Evolutionary conservation across 2,329 filamentous ascomycete genomes (phyloP), one percentile per base, ranked within the genome.

Genomic region (Diaporthe amygdali): DNA sequence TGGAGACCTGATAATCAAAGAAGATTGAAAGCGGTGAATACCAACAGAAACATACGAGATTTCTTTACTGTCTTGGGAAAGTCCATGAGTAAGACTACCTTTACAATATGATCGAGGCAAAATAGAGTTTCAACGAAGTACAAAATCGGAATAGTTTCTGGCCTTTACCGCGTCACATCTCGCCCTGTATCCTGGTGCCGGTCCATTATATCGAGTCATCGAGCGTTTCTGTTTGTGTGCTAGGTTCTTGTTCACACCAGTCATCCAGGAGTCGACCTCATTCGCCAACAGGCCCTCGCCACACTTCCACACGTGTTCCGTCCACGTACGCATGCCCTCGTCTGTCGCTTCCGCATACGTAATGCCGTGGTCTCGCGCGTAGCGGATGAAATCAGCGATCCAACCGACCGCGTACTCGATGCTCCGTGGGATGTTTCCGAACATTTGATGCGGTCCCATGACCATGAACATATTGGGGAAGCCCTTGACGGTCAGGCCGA

Each of bases 221-320:
- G 47, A 51, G 10, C 85, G 79, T 72, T 81, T 82, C 74, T 83
- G 80, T 78, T 87, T 87, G 46, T 81, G 78, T 20, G 79, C 77
- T 47, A 88, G 75, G 70, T 88, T 87, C 73, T 81, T 86, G 73
- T 88, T 88, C 2, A 88, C 84, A 0, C 86, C 87, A 2, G 86
- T 88, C 85, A 88, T 87, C 87, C 86, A 89, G 1, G 81, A 84
- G 72, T 88, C 86, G 0, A 87, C 83, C 72, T 87, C 82, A 71
- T 84, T 85, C 0, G 81, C 79, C 32, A 88, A 74, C 12, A 84
- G 71, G 0, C 86, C 86, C 44, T 83, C 76, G 0, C 82, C 81
- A 66, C 84, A 85, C 4, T 84, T 79, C 30, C 82, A 76, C 2
- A 88, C 86, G 78, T 88, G 86, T 47, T 84, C 76, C 0, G 83